Base-by-base conservation (phyloP, 2,329 filamentous ascomycete genomes). In the Fusarium vanettenii region DNA sequence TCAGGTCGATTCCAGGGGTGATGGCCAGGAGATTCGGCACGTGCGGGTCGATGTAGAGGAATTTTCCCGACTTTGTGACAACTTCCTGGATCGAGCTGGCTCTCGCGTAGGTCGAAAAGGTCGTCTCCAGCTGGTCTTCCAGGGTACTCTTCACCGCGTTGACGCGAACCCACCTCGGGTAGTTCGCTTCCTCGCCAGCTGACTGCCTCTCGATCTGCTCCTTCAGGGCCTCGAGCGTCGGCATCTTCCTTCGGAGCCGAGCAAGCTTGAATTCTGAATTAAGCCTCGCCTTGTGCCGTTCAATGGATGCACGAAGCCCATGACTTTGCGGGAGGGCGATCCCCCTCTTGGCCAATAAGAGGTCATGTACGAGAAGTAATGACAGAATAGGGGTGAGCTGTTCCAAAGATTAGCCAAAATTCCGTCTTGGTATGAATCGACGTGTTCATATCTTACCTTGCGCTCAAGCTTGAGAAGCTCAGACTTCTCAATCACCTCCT, bases 101-200 rank as follows among this genome's bases (percentile, higher is more conserved):
- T 55, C 87, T 85, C 22, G 85, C 83, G 76, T 92, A 96, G 1
- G 85, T 86, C 1, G 87, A 83, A 81, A 98, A 98, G 0, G 94
- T 96, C 0, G 90, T 92, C 18, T 87, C 85, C n/a, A 98, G 85
- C 82, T 97, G 93, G 5, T 91, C 88, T 20, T 92, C 87, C 6
- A 97, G 81, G 0, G 88, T 92, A 13, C 92, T 92, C 76, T 91
- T 92, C 14, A 98, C 84, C 0, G 92, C 91, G 80, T 98, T 99
- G 72, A 98, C 87, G 2, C 97, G 91, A 45, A 98, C 91, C 97
- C 97, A 99, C 64, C 97, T 91, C n/a, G 95, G 95, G 80, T 96
- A 93, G 45, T 85, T 84, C 37, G 88, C 84, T 70, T 89, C 85
- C 29, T 87, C 85, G 7, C 87, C 84, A 9, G 85, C 85, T 22